phyloP scores from a whole-genome alignment of 2,329 filamentous ascomycete genomes.

The Penicillium sp. region DNA sequence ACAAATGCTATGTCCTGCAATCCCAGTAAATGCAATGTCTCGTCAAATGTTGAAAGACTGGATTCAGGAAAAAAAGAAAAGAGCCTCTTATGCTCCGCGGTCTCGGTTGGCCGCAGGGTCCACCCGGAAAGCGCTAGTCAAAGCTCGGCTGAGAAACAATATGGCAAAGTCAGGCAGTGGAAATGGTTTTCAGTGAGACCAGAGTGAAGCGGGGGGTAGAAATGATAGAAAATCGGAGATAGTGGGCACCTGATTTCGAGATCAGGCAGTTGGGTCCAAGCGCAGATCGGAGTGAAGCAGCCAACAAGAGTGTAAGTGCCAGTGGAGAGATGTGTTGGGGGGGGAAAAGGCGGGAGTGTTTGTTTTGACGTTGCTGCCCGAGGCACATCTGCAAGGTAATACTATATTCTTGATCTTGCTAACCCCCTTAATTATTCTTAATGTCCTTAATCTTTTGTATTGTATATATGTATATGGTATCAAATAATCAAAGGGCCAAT shows the following conservation, averaged over 20 bases:
- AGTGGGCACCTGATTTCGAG: conserved; percentile 27
- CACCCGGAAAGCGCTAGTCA: conserved; percentile 14
- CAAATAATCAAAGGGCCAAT: not conserved
- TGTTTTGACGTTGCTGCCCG: conserved; percentile 28
- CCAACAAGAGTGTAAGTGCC: conserved; percentile 6
- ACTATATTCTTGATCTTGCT: not conserved
- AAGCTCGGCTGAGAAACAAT: conserved; percentile 8
- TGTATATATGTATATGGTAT: conserved; percentile 15
- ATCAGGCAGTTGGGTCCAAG: conserved; percentile 27
- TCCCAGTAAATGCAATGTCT: not conserved
- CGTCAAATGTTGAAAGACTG: not conserved
- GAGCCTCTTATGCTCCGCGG: conserved; percentile 8
- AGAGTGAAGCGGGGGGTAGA: not conserved
- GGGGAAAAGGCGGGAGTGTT: conserved; percentile 21
- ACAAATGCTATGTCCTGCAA: not conserved
- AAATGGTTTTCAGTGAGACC: conserved; percentile 2
- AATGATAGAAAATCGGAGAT: conserved; percentile 10
- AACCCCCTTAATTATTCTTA: not conserved
- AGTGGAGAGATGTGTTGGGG: conserved; percentile 12
- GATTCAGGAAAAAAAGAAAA: not conserved
- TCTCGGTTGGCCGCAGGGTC: conserved; percentile 16
- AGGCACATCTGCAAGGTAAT: conserved; percentile 15
- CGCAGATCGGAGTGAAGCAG: conserved; percentile 15
- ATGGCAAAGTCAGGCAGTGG: not conserved
- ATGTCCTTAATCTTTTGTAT: conserved; percentile 5